Conservation (phyloP, 768 basidiomycete species). For the Leccinum longicurvipes region DNA sequence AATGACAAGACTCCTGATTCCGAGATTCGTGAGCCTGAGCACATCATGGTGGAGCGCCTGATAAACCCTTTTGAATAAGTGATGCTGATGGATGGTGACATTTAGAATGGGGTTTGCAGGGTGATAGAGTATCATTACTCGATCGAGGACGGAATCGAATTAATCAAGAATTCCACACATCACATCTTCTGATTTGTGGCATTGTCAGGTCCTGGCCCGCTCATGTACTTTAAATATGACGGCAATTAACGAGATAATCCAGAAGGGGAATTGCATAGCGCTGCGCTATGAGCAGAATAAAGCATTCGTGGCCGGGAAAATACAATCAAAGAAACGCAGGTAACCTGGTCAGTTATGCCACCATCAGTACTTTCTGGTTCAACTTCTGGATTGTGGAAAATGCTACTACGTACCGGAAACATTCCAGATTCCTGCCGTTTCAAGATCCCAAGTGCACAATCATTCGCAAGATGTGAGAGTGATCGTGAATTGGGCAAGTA, state of each 20-base stretch:
- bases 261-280: background rate
- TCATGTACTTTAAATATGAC: background rate
- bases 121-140: background rate
- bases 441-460: too few species aligned
- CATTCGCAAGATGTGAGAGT: too few species aligned
- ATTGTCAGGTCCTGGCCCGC: background rate
- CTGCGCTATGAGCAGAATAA: background rate
- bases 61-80: background rate
- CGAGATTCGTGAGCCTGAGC: too few species aligned
- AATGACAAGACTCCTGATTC: background rate
- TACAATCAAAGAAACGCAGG: too few species aligned
- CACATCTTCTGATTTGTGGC: background rate
- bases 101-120: background rate
- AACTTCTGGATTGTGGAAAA: too few species aligned
- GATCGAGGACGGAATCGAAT: background rate
- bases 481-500: too few species aligned
- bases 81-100: background rate
- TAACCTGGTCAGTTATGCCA: too few species aligned
- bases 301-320: too few species aligned
- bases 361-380: too few species aligned
- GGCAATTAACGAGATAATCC: background rate
- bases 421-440: too few species aligned
- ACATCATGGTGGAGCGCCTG: too few species aligned
- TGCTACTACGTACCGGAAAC: too few species aligned
- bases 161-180: background rate